Base-by-base conservation (phyloP, 2,329 filamentous ascomycete genomes). In the Fusarium sterilihyphosum region DNA sequence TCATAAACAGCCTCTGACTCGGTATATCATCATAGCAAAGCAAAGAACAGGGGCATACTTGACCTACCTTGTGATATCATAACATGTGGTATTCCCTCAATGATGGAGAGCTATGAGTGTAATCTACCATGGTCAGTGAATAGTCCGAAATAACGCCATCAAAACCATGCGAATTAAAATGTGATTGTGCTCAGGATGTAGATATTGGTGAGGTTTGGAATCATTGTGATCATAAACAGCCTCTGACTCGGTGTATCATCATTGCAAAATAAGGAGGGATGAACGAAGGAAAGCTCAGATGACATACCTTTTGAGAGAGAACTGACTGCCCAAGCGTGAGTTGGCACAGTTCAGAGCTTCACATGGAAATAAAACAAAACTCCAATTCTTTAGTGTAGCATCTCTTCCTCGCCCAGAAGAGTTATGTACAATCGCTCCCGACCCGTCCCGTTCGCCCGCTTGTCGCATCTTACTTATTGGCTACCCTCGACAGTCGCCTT, bases 1-100 rank as follows among this genome's bases (percentile, higher is more conserved):
- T 85, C 84, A 86, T 86, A 85, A 86, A 86, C 84, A 86, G 84
- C 84, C 84, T 85, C 84, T 84, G 83, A 83, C 78, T 78, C 78
- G 65, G 72, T 74, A 62, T 79, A 79, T 85, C 83, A 85, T 85
- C 83, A 85, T 82, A 71, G 74, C 75, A 81, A 64, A 18, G 37
- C 44, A 43, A 26, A 47, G 38, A 12, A 26, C 33, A 35, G 18
- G 33, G 17, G 71, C 12, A 18, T 37, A 35, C 24, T 18, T 56
- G 10, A 50, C 77, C 60, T 81, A 81, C 80, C 75, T 71, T 70
- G 59, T 47, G 60, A 24, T 37, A 26, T 59, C 16, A 40, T 37
- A 24, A 43, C 31, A 41, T 40, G 17, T 41, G n/a, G 29, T 24
- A 43, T 35, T 18, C 22, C 41, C 26, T n/a, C 33, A 22, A 29